Conservation (phyloP, 495 filamentous ascomycete species). For the Penicillium chermesinum region DNA sequence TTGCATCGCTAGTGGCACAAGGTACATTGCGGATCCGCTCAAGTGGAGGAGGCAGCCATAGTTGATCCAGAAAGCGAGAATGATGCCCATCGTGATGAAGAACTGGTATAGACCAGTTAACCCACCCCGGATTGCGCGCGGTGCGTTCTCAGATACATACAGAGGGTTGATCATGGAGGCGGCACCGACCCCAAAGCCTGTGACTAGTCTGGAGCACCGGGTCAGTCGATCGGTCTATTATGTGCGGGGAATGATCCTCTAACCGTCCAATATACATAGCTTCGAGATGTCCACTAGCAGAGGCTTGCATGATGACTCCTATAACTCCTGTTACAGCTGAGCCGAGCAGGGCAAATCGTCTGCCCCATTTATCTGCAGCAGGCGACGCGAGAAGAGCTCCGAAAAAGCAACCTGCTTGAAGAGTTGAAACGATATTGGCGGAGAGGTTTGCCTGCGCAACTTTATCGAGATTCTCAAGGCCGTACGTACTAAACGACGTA, state of each 20-base stretch:
- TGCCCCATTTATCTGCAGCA: slow-evolving; percentile 53
- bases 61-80: slow-evolving; percentile 66
- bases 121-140: slow-evolving; percentile 64
- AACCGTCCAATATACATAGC: slow-evolving; percentile 62
- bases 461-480: slow-evolving; percentile 50
- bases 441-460: slow-evolving; percentile 36
- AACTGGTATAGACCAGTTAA: slow-evolving; percentile 68
- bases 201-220: slow-evolving; percentile 45
- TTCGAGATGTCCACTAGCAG: slow-evolving; percentile 46
- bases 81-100: slow-evolving; percentile 57
- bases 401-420: slow-evolving; percentile 65
- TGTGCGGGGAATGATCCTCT: background rate
- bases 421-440: slow-evolving; percentile 55
- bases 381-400: slow-evolving; percentile 56
- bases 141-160: slow-evolving; percentile 60
- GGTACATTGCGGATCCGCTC: slow-evolving; percentile 49
- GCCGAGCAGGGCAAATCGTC: slow-evolving; percentile 47
- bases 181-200: slow-evolving; percentile 61
- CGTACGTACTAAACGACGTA: slow-evolving; percentile 38
- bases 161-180: slow-evolving; percentile 61
- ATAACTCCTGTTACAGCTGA: slow-evolving; percentile 42
- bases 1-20: slow-evolving; percentile 66
- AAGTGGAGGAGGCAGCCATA: slow-evolving; percentile 53
- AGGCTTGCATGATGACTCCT: slow-evolving; percentile 60
- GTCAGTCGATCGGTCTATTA: background rate